Conservation (phyloP, 2,329 filamentous ascomycete genomes). For the Sclerotinia sclerotiorum region DNA sequence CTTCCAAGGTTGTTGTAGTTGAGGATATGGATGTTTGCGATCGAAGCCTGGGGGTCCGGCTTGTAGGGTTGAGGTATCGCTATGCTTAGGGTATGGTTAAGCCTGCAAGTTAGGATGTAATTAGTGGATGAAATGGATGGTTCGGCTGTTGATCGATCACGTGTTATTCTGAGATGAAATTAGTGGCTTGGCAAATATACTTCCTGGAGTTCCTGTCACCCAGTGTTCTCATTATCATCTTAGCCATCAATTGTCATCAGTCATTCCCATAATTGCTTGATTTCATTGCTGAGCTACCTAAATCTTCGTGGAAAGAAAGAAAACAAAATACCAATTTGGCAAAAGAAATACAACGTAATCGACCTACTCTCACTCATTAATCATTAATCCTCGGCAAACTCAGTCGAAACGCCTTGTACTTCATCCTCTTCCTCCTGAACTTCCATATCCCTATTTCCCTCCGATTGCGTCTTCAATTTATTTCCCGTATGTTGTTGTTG, state of each 20-base stretch:
- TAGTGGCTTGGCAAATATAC: too few relatives aligned
- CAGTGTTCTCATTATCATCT: too few relatives aligned
- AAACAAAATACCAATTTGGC: too few relatives aligned
- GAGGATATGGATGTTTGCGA: neutral
- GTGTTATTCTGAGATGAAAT: neutral
- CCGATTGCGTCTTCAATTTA: neutral
- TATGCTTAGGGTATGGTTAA: neutral
- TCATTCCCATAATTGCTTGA: neutral
- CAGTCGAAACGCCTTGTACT: neutral
- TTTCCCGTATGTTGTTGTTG: neutral
- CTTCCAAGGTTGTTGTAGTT: neutral
- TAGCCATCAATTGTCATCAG: too few relatives aligned
- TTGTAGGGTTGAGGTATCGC: too few relatives aligned
- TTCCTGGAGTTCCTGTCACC: too few relatives aligned
- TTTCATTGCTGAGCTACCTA: neutral
- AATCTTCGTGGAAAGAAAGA: neutral
- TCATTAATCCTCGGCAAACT: neutral
- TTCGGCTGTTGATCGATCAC: neutral
- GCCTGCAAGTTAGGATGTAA: neutral
- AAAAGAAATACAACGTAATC: too few relatives aligned
- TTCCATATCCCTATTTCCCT: neutral
- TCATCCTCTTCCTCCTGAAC: neutral
- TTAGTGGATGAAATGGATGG: too few relatives aligned
- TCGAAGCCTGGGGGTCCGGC: neutral
- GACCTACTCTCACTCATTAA: neutral